Conservation (phyloP, 768 basidiomycete genomes). For the Clitopilus hobsonii region DNA sequence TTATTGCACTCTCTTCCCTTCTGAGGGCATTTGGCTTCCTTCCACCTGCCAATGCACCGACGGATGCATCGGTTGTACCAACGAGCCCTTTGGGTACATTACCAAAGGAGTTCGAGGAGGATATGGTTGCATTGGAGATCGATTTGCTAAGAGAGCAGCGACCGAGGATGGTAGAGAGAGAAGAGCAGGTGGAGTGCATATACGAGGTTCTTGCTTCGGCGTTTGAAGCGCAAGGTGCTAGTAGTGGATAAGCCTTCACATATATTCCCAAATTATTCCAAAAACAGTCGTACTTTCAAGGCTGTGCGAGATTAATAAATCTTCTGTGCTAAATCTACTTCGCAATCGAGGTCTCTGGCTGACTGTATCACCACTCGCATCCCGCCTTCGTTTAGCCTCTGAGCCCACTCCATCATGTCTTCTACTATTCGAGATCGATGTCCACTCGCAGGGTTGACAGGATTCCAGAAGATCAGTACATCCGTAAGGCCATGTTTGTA, state of each 20-base stretch:
- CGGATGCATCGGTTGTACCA: slow-evolving; percentile 28
- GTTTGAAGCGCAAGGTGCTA: no score
- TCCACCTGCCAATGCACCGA: slow-evolving; percentile 24
- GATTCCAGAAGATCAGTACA: not conserved
- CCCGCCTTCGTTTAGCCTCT: not conserved
- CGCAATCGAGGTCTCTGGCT: not conserved
- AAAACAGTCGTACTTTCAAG: no score
- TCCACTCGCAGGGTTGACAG: not conserved
- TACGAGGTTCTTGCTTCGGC: slow-evolving; percentile 40
- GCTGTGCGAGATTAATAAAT: not conserved
- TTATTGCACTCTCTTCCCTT: slow-evolving; percentile 76
- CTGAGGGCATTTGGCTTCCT: slow-evolving; percentile 58
- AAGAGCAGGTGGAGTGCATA: slow-evolving; percentile 59
- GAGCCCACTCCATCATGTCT: not conserved
- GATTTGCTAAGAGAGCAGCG: slow-evolving; percentile 79
- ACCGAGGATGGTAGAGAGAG: slow-evolving; percentile 75
- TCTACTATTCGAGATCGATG: not conserved
- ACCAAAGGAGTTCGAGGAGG: slow-evolving; percentile 40
- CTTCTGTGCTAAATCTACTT: not conserved
- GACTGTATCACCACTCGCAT: not conserved
- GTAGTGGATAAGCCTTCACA: no score
- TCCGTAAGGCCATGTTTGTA: not conserved
- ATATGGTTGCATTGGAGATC: slow-evolving; percentile 65
- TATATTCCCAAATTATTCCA: no score
- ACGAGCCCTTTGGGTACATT: slow-evolving; percentile 57